A percentile compares a stretch with the other conserved stretches of the same genome.
phyloP scores from a whole-genome alignment of 2,329 filamentous ascomycete genomes.

The Xylariaceae sp. region DNA sequence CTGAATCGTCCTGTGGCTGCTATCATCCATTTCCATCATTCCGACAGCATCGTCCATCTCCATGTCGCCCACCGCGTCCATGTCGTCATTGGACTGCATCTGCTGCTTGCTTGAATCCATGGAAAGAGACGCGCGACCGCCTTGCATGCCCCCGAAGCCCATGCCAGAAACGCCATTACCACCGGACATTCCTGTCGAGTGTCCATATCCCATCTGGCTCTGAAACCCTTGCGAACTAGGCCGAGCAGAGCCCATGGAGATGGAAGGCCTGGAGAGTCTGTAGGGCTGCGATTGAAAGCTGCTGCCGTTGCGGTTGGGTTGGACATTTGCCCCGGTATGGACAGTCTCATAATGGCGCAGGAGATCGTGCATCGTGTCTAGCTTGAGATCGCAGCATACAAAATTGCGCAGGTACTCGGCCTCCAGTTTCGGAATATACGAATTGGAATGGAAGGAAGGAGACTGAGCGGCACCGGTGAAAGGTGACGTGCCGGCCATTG shows the following conservation, averaged over 20 bases:
- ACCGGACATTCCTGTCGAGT: constrained; percentile 22
- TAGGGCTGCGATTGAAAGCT: constrained; percentile 26
- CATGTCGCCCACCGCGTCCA: constrained; percentile 91
- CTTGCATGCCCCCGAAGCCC: constrained; percentile 33
- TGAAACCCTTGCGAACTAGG: constrained; percentile 28
- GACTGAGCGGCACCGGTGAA: constrained; percentile 74
- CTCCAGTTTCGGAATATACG: constrained; percentile 92
- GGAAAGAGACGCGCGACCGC: constrained; percentile 34
- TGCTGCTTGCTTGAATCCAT: constrained; percentile 34
- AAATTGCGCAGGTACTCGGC: constrained; percentile 98
- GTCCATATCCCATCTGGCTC: constrained; percentile 28
- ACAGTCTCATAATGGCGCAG: constrained; percentile 95
- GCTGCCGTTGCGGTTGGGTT: constrained; percentile 25
- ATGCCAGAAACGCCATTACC: constrained; percentile 18
- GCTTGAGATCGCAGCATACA: constrained; percentile 83
- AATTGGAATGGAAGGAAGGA: constrained; percentile 94
- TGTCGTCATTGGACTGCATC: constrained; percentile 52
- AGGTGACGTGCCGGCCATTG: constrained; percentile 95
- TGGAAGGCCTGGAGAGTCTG: constrained; percentile 28
- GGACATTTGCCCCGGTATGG: constrained; percentile 67
- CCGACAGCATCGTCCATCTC: constrained; percentile 86
- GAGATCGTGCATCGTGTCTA: constrained; percentile 89
- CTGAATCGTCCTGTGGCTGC: constrained; percentile 59
- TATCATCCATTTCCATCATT: constrained; percentile 60
- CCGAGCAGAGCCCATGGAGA: constrained; percentile 23